Conservation (phyloP, 2,329 filamentous ascomycete species). For the Calcarisporium arbuscula region DNA sequence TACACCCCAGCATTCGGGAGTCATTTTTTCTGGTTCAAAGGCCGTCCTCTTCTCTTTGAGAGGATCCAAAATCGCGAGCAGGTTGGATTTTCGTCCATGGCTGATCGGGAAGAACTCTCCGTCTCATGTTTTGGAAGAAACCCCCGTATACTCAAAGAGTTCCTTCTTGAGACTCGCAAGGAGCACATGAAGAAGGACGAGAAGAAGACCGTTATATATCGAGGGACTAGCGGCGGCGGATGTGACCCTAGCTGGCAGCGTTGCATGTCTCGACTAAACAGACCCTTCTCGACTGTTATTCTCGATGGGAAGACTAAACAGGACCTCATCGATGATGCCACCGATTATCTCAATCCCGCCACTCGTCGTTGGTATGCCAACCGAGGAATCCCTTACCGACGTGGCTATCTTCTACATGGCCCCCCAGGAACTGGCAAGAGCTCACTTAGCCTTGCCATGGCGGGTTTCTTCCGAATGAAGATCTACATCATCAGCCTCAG, state of each 20-base stretch:
- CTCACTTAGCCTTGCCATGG: constrained; percentile 62
- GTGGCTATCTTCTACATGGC: constrained; percentile 76
- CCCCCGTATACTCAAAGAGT: constrained; percentile 54
- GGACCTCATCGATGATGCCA: constrained; percentile 53
- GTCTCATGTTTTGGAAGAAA: constrained; percentile 57
- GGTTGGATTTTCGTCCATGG: constrained; percentile 30
- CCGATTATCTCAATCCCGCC: constrained; percentile 55
- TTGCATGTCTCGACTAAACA: constrained; percentile 52
- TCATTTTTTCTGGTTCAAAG: constrained; percentile 63
- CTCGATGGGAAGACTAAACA: constrained; percentile 55
- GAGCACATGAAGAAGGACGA: constrained; percentile 52
- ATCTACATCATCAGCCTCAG: constrained; percentile 68
- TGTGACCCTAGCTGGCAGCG: constrained; percentile 51
- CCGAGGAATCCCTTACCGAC: constrained; percentile 76
- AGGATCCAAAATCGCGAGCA: constrained; percentile 43
- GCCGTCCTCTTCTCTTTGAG: constrained; percentile 51
- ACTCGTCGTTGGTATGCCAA: constrained; percentile 76
- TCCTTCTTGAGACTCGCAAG: constrained; percentile 52
- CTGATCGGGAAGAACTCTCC: constrained; percentile 51
- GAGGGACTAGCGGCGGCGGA: constrained; percentile 40
- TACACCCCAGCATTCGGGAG: constrained; percentile 64
- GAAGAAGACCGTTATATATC: constrained; percentile 60
- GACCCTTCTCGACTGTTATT: constrained; percentile 61
- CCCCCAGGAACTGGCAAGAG: constrained; percentile 78
- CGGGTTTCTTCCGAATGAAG: constrained; percentile 62